Evolutionary conservation across 192 early-diverging fungal genomes (phyloP), one percentile per base, ranked within the genome.

Genomic region (Allomyces macrogynus): DNA sequence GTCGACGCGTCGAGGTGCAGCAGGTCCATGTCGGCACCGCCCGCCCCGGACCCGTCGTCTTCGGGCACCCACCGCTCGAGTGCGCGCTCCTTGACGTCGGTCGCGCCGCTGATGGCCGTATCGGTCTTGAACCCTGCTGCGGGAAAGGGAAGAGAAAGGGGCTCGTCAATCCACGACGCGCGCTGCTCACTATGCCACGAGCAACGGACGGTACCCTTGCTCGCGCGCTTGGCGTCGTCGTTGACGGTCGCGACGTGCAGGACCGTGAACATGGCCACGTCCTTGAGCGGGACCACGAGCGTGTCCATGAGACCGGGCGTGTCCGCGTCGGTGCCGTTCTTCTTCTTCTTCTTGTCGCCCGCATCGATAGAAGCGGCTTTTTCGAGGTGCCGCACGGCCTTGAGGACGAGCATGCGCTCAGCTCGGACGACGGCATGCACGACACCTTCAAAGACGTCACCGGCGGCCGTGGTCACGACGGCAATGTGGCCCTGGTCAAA

Each of bases 31-130:
- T 12, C 62, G 5, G n/a, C 32, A 2, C 32, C 62, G 20, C 43
- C 23, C 32, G 23, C 11, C 65, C 26, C 62, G 68, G 64, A 66
- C n/a, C 76, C 73, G 32, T 77, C 72, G 16, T 78, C 86, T 61
- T 86, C 85, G 42, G 91, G 88, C 0, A 80, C 80, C 89, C 94
- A 95, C 67, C 83, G 81, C 69, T 91, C 85, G 26, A 99, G 79
- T 67, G 89, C 86, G 23, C 93, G 87, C 72, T 89, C 89, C 23
- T 77, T 78, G 10, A 79, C 74, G 11, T 84, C 79, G 27, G 77
- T 76, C 60, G 72, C 71, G 5, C 86, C 77, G 70, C 82, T 88
- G 66, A 99, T 99, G 62, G 90, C 89, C 0, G 89, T 81, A 69
- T 99, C 95, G 0, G 91, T 95, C 64, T 88, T 84, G 74, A 98